Percentiles rank a stretch among this genome's conserved stretches.
Conservation (phyloP, 495 filamentous ascomycete genomes). For the Penicillium simplicissimum region DNA sequence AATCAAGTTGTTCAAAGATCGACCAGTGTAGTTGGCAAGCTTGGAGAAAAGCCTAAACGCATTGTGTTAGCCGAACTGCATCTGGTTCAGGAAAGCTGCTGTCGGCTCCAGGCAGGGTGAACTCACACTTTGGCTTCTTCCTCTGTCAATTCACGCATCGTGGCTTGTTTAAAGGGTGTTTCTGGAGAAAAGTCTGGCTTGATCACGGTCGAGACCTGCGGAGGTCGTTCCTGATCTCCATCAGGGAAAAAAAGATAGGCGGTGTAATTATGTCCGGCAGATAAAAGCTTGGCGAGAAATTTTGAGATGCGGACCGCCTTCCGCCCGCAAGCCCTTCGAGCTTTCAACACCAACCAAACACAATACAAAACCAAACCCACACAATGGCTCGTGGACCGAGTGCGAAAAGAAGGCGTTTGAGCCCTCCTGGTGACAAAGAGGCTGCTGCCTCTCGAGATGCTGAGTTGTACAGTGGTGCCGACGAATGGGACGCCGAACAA, state of each 20-base stretch:
- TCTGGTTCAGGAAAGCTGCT: neutral
- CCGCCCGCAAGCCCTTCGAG: constrained; percentile 21
- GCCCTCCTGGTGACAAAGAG: constrained; percentile 48
- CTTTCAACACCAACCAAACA: constrained; percentile 26
- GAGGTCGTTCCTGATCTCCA: constrained; percentile 1
- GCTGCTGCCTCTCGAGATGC: constrained; percentile 37
- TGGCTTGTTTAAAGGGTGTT: constrained; percentile 17
- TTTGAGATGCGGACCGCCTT: constrained; percentile 20
- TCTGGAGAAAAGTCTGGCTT: neutral
- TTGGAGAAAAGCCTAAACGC: constrained; percentile 66
- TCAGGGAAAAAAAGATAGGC: constrained; percentile 2
- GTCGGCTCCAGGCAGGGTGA: constrained; percentile 20
- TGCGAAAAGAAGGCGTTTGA: constrained; percentile 56
- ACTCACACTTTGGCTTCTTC: constrained; percentile 42
- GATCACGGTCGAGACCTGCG: neutral
- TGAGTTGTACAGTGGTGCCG: constrained; percentile 44
- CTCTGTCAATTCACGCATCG: constrained; percentile 76
- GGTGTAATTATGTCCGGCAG: constrained; percentile 17
- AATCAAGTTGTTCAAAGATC: constrained; percentile 77
- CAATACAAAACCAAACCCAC: constrained; percentile 6
- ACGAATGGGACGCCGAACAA: constrained; percentile 85
- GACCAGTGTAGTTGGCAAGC: constrained; percentile 80
- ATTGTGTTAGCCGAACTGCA: neutral
- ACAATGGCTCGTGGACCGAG: constrained; percentile 51
- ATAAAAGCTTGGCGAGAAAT: constrained; percentile 16